phyloP scores from a whole-genome alignment of 179 eudicot genomes.

The Corrigiola litoralis region DNA sequence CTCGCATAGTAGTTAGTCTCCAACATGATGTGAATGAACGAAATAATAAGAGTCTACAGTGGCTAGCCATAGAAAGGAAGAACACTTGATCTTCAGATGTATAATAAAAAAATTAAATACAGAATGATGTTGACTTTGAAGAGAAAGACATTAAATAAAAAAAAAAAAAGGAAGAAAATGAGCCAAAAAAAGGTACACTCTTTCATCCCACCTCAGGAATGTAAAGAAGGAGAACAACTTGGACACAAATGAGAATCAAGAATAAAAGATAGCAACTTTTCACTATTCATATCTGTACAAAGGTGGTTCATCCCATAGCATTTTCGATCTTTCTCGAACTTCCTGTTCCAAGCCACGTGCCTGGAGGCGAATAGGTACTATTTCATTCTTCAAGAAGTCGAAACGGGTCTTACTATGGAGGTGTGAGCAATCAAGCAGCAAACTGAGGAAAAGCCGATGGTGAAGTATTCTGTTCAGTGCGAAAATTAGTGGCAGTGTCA shows the following conservation, averaged over 20 bases:
- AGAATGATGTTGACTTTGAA: neutral
- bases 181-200: constrained; percentile 5
- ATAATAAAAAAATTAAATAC: neutral
- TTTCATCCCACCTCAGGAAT: constrained; percentile 11
- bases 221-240: neutral
- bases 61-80: too few species aligned
- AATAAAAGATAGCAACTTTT: constrained; percentile 2
- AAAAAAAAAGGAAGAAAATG: neutral
- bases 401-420: neutral
- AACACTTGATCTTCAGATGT: neutral
- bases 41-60: too few species aligned
- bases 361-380: neutral
- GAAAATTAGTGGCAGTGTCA: constrained; percentile 12
- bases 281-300: constrained; percentile 28
- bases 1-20: too few species aligned
- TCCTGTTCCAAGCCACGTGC: neutral
- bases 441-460: neutral
- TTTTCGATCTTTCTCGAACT: neutral
- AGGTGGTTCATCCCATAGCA: neutral
- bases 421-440: neutral
- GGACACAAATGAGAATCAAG: constrained; percentile 13
- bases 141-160: neutral
- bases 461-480: neutral
- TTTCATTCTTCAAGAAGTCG: neutral
- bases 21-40: too few species aligned